Evolutionary conservation across 1,284 basidiomycete genomes (phyloP).

Genomic region (Microbotryum scabiosae): DNA sequence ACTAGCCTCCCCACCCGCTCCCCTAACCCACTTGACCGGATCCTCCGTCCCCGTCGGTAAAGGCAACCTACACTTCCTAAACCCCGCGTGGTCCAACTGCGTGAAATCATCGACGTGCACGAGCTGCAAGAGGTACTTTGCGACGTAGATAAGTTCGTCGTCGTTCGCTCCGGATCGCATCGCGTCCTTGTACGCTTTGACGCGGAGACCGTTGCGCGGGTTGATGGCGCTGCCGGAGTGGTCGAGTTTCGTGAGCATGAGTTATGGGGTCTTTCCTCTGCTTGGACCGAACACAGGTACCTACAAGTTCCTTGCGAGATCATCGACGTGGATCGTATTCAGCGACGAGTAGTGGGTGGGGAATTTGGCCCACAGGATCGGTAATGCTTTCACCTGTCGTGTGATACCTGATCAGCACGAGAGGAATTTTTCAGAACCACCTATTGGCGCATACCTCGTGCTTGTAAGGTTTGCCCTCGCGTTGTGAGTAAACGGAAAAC

Average conservation of each 20-base stretch:
- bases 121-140: conserved; percentile 26
- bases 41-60: conserved; percentile 10
- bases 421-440: neutral
- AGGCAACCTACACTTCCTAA: conserved; percentile 14
- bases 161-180: conserved; percentile 15
- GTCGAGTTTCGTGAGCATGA: neutral
- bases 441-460: conserved; percentile 46
- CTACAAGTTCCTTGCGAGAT: conserved; percentile 15
- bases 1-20: too few relatives aligned
- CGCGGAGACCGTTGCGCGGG: conserved; percentile 29
- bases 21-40: conserved; percentile 5
- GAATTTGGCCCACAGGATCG: conserved; percentile 79
- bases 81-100: conserved; percentile 16
- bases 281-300: conserved; percentile 6
- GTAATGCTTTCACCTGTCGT: conserved; percentile 61
- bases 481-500: conserved; percentile 73
- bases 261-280: neutral
- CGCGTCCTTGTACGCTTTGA: conserved; percentile 29
- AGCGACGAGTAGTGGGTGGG: conserved; percentile 50
- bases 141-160: conserved; percentile 26
- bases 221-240: conserved; percentile 13
- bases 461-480: conserved; percentile 62
- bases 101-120: conserved; percentile 11
- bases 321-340: conserved; percentile 29
- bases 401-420: conserved; percentile 2